Evolutionary conservation across 192 early-diverging fungal species (phyloP), one percentile per base, ranked within the genome.

Genomic region (Coemansia sp.): DNA sequence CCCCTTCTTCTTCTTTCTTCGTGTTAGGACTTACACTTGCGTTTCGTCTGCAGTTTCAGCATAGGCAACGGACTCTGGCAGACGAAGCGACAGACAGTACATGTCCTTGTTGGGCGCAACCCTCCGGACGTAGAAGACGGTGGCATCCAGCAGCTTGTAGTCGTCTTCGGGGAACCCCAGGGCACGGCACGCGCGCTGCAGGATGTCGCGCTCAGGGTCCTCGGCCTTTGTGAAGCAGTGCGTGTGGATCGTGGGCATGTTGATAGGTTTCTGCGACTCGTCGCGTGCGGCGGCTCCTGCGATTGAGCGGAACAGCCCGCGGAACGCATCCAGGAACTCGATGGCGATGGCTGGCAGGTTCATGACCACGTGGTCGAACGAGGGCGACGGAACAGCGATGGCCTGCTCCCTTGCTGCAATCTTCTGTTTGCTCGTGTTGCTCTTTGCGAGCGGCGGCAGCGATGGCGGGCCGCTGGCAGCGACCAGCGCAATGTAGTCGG

Each of bases 31-130:
- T 72, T 69, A 72, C 74, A 43, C 47, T 64, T 69, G 76, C 57
- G 75, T 38, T 43, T 52, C 37, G 18, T 61, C 49, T 11, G 66
- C 13, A 1, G 64, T 40, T 0, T 56, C 50, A 6, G 71, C 69
- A 52, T 76, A 98, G 5, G 94, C 94, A 19, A 98, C 89, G 54
- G 85, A 89, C 16, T 85, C 74, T 16, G 92, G 91, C 56, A 99
- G 75, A 11, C 75, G 75, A 69, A 99, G 93, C 12, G 92, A 92
- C 48, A 98, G 79, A 70, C 98, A 99, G 68, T 93, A 89, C 98
- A 99, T 99, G 37, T 99, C 95, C 85, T 99, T 99, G 57, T 94
- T 95, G 3, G 98, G 98, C 2, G 98, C 95, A 3, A 99, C 98
- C 53, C 92, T 91, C 23, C 98, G 90, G 2, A 99, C 98, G 72